These are phyloP conservation scores for Vitis rupestris DNA, from an alignment of 164 flowering plant genomes.

Conservation along the genomic window DNA sequence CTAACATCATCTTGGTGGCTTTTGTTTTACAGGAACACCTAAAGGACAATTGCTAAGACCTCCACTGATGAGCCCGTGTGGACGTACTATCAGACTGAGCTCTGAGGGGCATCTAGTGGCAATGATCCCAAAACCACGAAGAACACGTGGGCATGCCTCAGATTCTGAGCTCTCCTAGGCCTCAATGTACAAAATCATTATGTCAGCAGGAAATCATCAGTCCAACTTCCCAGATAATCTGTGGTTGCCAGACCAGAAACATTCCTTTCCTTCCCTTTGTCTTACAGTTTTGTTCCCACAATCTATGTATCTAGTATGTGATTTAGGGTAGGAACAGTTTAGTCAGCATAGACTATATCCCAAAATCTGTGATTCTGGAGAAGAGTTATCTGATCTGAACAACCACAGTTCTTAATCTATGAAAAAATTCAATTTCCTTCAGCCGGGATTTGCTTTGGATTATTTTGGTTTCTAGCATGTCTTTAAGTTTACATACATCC, in stretches of 20 bases:
- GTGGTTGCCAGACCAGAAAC: not conserved
- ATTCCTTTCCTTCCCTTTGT: not conserved
- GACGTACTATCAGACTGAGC: slow-evolving; percentile 44
- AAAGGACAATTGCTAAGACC: slow-evolving; percentile 51
- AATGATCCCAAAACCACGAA: slow-evolving; percentile 43
- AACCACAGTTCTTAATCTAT: not conserved
- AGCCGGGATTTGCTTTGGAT: not conserved
- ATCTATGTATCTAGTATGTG: not conserved
- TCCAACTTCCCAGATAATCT: not conserved
- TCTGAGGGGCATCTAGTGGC: slow-evolving; percentile 44
- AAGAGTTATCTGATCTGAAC: slow-evolving; percentile 1
- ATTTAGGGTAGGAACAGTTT: not conserved
- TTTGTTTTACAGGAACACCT: slow-evolving; percentile 44
- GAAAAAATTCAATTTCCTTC: not conserved
- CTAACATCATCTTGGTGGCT: not conserved
- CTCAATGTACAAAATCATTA: not conserved
- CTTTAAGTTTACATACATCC: not conserved
- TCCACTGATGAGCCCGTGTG: slow-evolving; percentile 47
- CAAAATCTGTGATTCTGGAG: not conserved
- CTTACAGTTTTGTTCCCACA: not conserved
- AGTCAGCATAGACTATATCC: not conserved
- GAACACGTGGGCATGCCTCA: slow-evolving; percentile 63
- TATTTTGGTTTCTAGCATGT: not conserved
- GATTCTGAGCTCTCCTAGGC: slow-evolving; percentile 68
- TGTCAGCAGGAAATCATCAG: not conserved